Evolutionary conservation across 306 rosid genomes (phyloP).

Genomic region (Acacia confusa): DNA sequence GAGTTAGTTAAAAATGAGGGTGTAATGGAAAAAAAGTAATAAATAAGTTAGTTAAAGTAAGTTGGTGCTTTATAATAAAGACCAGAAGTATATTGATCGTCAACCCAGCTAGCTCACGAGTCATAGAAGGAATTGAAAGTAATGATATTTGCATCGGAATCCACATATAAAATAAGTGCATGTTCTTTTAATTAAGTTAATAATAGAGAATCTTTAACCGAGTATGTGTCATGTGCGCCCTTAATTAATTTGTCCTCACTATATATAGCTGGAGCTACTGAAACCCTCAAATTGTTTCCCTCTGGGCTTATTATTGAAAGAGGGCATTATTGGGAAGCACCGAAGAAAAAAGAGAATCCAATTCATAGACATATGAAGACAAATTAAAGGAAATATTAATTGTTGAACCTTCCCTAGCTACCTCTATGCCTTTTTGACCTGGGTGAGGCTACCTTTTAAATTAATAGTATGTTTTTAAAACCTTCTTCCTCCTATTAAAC

Average conservation of each 20-base stretch:
- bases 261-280: conserved; percentile 1
- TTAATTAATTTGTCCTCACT: conserved; percentile 28
- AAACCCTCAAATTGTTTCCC: conserved; percentile 42
- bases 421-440: conserved; percentile 57
- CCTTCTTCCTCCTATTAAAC: conserved; percentile 25
- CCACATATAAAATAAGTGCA: conserved; percentile 44
- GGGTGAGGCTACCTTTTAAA: conserved; percentile 44
- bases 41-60: too few species aligned
- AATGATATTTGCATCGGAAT: conserved; percentile 60
- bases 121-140: conserved; percentile 5
- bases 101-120: conserved; percentile 30
- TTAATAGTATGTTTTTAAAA: not conserved
- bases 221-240: conserved; percentile 45
- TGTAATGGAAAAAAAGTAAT: too few species aligned
- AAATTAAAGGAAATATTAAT: not conserved
- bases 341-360: conserved; percentile 51
- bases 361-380: conserved; percentile 26
- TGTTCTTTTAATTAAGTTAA: conserved; percentile 19
- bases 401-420: not conserved
- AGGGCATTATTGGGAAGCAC: conserved; percentile 51
- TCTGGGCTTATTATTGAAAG: not conserved
- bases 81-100: not conserved
- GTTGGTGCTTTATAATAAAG: too few species aligned
- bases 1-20: too few species aligned
- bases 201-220: conserved; percentile 57